Base-by-base conservation (phyloP, 139 green algal species). In the Penium margaritaceum region DNA sequence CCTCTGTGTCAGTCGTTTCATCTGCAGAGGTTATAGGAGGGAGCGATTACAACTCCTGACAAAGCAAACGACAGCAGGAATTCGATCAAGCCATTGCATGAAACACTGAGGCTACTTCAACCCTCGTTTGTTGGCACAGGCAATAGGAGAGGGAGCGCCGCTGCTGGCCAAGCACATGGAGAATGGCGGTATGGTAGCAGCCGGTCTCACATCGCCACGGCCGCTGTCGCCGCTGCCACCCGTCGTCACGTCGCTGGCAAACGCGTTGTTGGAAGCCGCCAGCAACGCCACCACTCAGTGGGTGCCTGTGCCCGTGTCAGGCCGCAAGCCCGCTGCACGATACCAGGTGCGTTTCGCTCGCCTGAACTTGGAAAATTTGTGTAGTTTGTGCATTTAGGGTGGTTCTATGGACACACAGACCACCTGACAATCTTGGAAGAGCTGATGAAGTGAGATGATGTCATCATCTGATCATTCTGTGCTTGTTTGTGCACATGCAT, bases 241-340 rank as follows among this genome's bases (percentile, higher is more conserved):
- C 12, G 41, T 51, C 12, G 41, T 51, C 9, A 12, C 9, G 41
- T 7, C 7, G 7, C 12, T 12, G 12, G 41, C 9, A 7, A 12
- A 21, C 9, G 12, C 12, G 41, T 7, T 7, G 7, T 7, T 51
- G 41, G 9, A 51, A 51, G 12, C 12, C 5, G 19, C 14, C 51
- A 60, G 51, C 51, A 27, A 27, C 15, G 12, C 5, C 51, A 60
- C 5, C 51, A 32, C 14, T 60, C 2, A 72, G 47, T 55, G 32
- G 63, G 30, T 61, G 6, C 17, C 12, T 61, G 39, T 72, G 44
- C 24, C 32, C 27, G 34, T 19, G 29, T 39, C 32, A 39, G 63
- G 65, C 15, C 15, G 65, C 9, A 73, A 73, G 1, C 65, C 65
- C 9, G 34, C 65, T 17, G 38, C 65, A 2, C 4, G 65, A 38